A percentile compares a stretch with the other conserved stretches of the same genome.
Conservation (phyloP, 2,329 filamentous ascomycete species). For the Pyrenophora teres region DNA sequence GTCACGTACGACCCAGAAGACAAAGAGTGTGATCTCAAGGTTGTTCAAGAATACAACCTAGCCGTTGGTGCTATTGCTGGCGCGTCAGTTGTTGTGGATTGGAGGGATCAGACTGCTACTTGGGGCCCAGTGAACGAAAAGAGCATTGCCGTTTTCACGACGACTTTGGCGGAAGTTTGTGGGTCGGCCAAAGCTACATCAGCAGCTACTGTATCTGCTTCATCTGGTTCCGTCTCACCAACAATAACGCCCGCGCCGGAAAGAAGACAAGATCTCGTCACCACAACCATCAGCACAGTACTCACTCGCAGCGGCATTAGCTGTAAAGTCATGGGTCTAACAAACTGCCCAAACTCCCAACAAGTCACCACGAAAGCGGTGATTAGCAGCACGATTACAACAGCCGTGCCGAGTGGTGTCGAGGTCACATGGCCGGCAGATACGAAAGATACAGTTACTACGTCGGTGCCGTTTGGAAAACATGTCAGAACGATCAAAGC, state of each 20-base stretch:
- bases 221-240: neutral
- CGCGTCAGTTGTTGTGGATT: constrained; percentile 54
- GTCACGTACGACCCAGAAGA: constrained; percentile 50
- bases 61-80: constrained; percentile 61
- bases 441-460: constrained; percentile 33
- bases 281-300: constrained; percentile 49
- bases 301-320: constrained; percentile 53
- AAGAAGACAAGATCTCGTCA: constrained; percentile 40
- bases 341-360: constrained; percentile 58
- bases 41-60: constrained; percentile 57
- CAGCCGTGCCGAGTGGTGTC: constrained; percentile 39
- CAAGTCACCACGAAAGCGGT: constrained; percentile 52
- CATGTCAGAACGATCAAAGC: constrained; percentile 45
- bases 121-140: constrained; percentile 59
- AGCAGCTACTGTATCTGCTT: neutral
- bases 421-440: constrained; percentile 50
- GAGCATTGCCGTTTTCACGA: constrained; percentile 59
- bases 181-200: constrained; percentile 29
- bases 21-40: constrained; percentile 52
- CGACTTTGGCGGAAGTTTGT: constrained; percentile 55
- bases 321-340: constrained; percentile 51
- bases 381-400: constrained; percentile 48
- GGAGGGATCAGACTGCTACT: constrained; percentile 32
- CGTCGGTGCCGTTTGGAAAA: constrained; percentile 51
- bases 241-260: constrained; percentile 5